Evolutionary conservation across 805 yeast species (phyloP), one percentile per base, ranked within the genome.

Genomic region (Yarrowia sp.): DNA sequence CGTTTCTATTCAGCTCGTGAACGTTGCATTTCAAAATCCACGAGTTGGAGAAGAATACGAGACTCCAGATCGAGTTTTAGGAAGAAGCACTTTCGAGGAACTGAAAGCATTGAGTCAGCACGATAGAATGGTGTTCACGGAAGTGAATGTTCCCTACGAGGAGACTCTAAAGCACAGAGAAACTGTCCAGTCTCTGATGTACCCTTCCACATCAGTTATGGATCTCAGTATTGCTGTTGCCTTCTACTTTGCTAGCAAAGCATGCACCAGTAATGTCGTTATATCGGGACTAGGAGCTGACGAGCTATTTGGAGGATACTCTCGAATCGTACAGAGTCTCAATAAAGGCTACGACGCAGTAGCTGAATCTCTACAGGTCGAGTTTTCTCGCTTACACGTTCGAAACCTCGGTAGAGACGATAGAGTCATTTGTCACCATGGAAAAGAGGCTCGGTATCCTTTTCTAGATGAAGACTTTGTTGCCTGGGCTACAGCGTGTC

Each of bases 261-360:
- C 90, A 9, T 61, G 70, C 9, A 86, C 89, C 0, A 84, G 92
- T 9, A 84, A 86, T 71, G 97, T 95, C 0, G 76, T 95, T 9
- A 80, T 95, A 42, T 91, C 97, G 66, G 99, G 99, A 0, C 81
- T 95, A 13, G 99, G 99, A 0, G 99, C 99, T 0, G 99, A 95
- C 78, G 99, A 95, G 77, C 78, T 95, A 19, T 93, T 90, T 80
- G 99, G 97, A 0, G 99, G 99, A 0, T 95, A 95, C 76, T 90
- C 96, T 24, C 83, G 98, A 53, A 96, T 95, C 72, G 88, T 79
- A 1, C 68, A 73, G 17, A 71, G 73, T 9, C 74, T 75, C 20
- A 56, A 69, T 10, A 77, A 77, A 46, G 78, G 81, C 0, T 80
- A 82, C 38, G 75, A 72, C 0, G 80, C 81, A 34, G 79, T 95